phyloP scores from a whole-genome alignment of 2,329 filamentous ascomycete genomes.

The Aspergillus alliaceus region DNA sequence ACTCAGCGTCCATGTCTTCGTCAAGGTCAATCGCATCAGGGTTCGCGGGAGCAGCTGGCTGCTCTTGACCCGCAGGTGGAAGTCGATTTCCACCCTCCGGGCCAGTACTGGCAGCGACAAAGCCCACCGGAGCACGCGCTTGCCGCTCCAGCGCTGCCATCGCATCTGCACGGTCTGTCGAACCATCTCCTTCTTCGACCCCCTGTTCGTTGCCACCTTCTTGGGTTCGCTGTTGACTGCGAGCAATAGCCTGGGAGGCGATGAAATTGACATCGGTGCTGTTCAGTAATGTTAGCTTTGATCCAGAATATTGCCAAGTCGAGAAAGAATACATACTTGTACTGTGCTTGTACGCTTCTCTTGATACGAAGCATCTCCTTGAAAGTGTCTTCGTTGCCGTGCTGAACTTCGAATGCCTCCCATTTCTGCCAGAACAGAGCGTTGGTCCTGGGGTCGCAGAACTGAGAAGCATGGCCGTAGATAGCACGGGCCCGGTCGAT shows the following conservation, averaged over 20 bases:
- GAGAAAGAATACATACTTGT: conserved; percentile 62
- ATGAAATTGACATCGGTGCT: conserved; percentile 97
- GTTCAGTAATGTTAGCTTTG: conserved; percentile 34
- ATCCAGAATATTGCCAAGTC: not conserved
- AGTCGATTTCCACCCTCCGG: conserved; percentile 62
- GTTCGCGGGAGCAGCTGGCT: conserved; percentile 58
- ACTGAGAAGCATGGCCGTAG: conserved; percentile 94
- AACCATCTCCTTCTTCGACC: conserved; percentile 45
- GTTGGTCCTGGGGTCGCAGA: conserved; percentile 90
- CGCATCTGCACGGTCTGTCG: conserved; percentile 69
- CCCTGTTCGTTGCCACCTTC: conserved; percentile 28
- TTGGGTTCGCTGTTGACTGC: conserved; percentile 63
- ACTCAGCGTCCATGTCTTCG: conserved; percentile 50
- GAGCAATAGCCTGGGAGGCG: conserved; percentile 87
- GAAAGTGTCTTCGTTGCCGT: conserved; percentile 98
- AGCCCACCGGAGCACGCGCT: conserved; percentile 83
- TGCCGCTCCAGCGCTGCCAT: conserved; percentile 89
- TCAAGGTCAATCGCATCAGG: conserved; percentile 86
- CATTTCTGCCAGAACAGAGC: conserved; percentile 93
- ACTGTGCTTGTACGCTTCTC: conserved; percentile 93
- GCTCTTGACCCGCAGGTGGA: conserved; percentile 33
- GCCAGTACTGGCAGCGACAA: conserved; percentile 81
- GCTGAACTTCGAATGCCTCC: conserved; percentile 95
- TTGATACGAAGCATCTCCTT: conserved; percentile 99
- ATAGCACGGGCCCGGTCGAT: conserved; percentile 95